These are phyloP conservation scores for Oidium heveae DNA, from an alignment of 2,329 filamentous ascomycete genomes.

Conservation along the genomic window DNA sequence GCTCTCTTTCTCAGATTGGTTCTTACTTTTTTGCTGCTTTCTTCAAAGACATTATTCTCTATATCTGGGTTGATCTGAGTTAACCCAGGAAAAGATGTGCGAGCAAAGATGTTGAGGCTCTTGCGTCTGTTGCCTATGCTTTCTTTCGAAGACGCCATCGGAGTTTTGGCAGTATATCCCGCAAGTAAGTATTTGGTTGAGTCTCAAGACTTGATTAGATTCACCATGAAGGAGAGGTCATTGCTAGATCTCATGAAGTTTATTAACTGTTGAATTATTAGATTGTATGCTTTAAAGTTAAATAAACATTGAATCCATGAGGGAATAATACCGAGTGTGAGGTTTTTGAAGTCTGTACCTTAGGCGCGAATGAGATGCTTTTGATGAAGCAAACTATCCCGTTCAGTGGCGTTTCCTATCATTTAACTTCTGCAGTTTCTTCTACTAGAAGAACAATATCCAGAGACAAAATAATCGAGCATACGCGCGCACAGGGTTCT, in stretches of 20 bases:
- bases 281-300: too few relatives aligned
- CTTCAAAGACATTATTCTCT: slow-evolving; percentile 2
- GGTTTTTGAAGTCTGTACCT: neutral
- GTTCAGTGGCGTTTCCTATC: neutral
- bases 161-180: neutral
- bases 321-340: neutral
- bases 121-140: slow-evolving; percentile 8
- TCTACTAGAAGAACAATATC: neutral
- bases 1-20: slow-evolving; percentile 10
- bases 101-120: slow-evolving; percentile 12
- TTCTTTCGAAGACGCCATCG: slow-evolving; percentile 10
- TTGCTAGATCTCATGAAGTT: neutral
- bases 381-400: neutral
- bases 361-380: neutral
- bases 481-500: neutral
- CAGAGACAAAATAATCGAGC: neutral
- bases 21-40: slow-evolving; percentile 9
- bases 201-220: neutral
- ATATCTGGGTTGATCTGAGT: slow-evolving; percentile 11
- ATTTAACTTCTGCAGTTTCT: neutral
- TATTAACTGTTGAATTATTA: too few relatives aligned
- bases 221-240: neutral
- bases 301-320: too few relatives aligned
- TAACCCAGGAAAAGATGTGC: slow-evolving; percentile 6
- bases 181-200: neutral